A percentile compares a stretch with the other conserved stretches of the same genome.
Conservation (phyloP, 2,329 filamentous ascomycete species). For the Trichoderma atroviride region DNA sequence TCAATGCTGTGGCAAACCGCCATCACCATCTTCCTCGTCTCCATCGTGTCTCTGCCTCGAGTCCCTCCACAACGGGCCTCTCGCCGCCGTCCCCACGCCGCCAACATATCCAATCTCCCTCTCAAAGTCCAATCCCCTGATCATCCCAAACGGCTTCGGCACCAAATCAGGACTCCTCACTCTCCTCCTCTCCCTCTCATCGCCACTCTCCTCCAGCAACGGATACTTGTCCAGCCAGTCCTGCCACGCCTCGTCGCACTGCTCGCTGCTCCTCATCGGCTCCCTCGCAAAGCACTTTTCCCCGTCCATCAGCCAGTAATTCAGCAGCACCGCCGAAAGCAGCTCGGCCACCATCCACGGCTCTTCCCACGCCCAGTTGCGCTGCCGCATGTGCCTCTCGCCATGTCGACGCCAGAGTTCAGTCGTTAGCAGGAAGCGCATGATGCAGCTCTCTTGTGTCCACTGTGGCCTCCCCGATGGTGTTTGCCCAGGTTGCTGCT, state of each 20-base stretch:
- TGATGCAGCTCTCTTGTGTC: constrained; percentile 14
- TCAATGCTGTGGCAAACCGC: constrained; percentile 22
- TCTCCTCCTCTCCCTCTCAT: background rate
- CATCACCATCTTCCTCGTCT: background rate
- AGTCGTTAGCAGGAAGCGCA: constrained; percentile 34
- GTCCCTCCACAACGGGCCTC: constrained; percentile 12
- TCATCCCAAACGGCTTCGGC: constrained; percentile 28
- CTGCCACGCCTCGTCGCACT: constrained; percentile 37
- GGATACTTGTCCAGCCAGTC: constrained; percentile 37
- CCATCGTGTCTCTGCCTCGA: background rate
- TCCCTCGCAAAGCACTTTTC: constrained; percentile 29
- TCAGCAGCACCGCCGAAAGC: constrained; percentile 29
- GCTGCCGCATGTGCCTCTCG: constrained; percentile 29
- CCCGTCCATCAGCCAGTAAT: constrained; percentile 32
- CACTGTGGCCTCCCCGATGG: background rate
- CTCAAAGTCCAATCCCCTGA: constrained; percentile 31
- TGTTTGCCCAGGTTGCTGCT: background rate
- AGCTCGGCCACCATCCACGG: constrained; percentile 30
- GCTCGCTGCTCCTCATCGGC: constrained; percentile 8
- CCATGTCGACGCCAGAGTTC: constrained; percentile 34
- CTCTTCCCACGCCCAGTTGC: constrained; percentile 32
- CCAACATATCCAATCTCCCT: constrained; percentile 36
- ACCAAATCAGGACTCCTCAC: constrained; percentile 27
- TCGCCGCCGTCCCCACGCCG: constrained; percentile 31
- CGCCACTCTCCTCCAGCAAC: background rate